These are phyloP conservation scores for Leccinum subgranulosum DNA, from an alignment of 768 basidiomycete species.

Conservation along the genomic window DNA sequence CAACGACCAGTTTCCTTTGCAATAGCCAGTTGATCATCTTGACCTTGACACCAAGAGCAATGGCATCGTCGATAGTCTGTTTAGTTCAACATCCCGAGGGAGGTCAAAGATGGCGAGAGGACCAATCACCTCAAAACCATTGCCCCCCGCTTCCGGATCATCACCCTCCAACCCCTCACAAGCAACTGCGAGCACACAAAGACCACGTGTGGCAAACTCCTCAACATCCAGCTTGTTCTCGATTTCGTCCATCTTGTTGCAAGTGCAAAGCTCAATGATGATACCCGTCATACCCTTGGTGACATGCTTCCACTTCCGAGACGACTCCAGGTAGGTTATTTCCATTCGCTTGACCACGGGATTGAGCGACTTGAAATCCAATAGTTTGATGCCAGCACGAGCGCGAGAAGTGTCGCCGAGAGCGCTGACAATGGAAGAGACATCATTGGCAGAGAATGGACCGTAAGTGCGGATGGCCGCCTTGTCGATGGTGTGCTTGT, in stretches of 20 bases:
- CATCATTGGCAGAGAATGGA: conserved; percentile 83
- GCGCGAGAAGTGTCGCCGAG: conserved; percentile 71
- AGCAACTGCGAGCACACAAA: conserved; percentile 92
- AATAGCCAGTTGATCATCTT: conserved; percentile 99
- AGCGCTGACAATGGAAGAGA: conserved; percentile 78
- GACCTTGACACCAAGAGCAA: conserved; percentile 93
- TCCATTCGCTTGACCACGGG: conserved; percentile 99
- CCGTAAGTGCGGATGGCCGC: conserved; percentile 89
- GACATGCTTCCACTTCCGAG: conserved; percentile 97
- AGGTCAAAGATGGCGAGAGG: conserved; percentile 97
- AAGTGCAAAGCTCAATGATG: conserved; percentile 94
- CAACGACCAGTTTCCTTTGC: conserved; percentile 99
- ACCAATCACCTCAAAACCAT: conserved; percentile 96
- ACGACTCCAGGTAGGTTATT: conserved; percentile 92
- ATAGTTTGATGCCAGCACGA: conserved; percentile 89
- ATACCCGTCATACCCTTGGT: conserved; percentile 99
- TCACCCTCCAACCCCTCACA: conserved; percentile 88
- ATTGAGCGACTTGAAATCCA: conserved; percentile 99
- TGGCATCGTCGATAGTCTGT: conserved; percentile 97
- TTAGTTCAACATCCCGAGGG: conserved; percentile 98
- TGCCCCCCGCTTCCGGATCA: conserved; percentile 82
- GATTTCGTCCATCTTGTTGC: conserved; percentile 93
- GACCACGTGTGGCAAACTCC: conserved; percentile 93
- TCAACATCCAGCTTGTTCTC: conserved; percentile 95
- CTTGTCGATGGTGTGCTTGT: conserved; percentile 97